Evolutionary conservation across 75 land plant genomes (phyloP).

Genomic region (Ceratopteris richardii): DNA sequence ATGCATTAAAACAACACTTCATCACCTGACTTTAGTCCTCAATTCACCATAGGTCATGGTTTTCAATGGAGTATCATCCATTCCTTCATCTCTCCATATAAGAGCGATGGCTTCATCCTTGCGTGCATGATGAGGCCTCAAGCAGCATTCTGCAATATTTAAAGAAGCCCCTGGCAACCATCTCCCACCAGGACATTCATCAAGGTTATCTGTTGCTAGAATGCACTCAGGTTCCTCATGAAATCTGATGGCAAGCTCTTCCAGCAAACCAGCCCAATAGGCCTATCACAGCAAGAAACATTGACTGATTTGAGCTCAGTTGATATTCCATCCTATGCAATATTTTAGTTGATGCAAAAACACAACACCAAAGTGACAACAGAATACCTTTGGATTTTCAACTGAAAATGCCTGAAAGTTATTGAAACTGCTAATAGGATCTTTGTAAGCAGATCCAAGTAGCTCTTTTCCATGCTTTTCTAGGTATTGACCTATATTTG

Average conservation of each 20-base stretch:
- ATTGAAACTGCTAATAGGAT: constrained; percentile 71
- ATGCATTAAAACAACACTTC: no score
- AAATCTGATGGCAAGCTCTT: constrained; percentile 59
- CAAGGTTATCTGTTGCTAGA: constrained; percentile 19
- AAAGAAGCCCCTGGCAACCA: constrained; percentile 82
- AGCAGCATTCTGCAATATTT: constrained; percentile 71
- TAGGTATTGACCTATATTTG: constrained; percentile 55
- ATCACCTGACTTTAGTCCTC: constrained; percentile 57
- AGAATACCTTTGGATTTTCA: constrained; percentile 67
- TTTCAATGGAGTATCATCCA: constrained; percentile 43
- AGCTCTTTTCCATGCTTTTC: constrained; percentile 58
- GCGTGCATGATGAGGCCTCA: constrained; percentile 35
- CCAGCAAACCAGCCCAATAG: constrained; percentile 68
- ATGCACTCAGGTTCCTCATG: constrained; percentile 50
- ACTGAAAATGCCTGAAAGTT: constrained; percentile 69
- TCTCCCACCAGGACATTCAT: constrained; percentile 60
- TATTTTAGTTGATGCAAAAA: not conserved
- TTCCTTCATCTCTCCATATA: constrained; percentile 78
- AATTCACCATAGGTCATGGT: constrained; percentile 49
- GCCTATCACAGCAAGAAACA: constrained; percentile 24
- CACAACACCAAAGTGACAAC: not conserved
- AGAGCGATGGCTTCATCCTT: constrained; percentile 39
- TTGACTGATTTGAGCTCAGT: not conserved
- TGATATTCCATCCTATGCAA: not conserved
- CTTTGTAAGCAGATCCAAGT: constrained; percentile 53